Percentiles rank a stretch among this genome's conserved stretches.
Evolutionary conservation across 1,284 basidiomycete species (phyloP).

Genomic region (Trichosporon sp.): DNA sequence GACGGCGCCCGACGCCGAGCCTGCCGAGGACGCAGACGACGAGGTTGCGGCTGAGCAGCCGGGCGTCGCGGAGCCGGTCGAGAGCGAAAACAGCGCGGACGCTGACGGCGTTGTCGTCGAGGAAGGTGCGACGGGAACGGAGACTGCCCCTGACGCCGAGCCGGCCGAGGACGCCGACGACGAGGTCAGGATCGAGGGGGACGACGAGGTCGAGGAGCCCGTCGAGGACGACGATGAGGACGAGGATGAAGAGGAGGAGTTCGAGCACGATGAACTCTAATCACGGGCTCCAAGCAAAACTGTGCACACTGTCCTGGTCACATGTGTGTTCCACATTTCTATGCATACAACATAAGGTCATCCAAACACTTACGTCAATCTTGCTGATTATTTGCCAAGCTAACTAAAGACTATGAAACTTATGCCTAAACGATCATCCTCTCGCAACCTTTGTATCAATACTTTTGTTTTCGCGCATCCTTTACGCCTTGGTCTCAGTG

Average conservation of each 20-base stretch:
- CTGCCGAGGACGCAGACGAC: constrained; percentile 18
- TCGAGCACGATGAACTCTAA: constrained; percentile 28
- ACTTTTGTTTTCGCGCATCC: too few relatives aligned
- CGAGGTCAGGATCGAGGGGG: constrained; percentile 19
- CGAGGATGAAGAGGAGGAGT: neutral
- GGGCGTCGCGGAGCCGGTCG: constrained; percentile 23
- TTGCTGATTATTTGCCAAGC: neutral
- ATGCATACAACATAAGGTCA: constrained; percentile 13
- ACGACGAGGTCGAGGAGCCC: constrained; percentile 13
- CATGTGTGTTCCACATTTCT: neutral
- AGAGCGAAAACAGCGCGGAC: neutral
- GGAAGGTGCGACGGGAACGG: neutral
- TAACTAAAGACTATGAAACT: neutral
- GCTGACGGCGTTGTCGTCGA: neutral
- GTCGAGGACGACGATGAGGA: constrained; percentile 26
- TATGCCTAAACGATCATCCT: neutral
- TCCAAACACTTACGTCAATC: neutral
- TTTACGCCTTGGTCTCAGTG: neutral
- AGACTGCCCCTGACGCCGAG: constrained; percentile 24
- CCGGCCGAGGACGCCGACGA: constrained; percentile 27
- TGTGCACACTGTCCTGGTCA: neutral
- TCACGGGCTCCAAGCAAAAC: neutral
- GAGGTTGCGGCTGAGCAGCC: constrained; percentile 12
- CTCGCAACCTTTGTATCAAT: too few relatives aligned
- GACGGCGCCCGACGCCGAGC: constrained; percentile 7